phyloP scores from a whole-genome alignment of 225 moss, liverwort and hornwort species.

The Straminergon stramineum region DNA sequence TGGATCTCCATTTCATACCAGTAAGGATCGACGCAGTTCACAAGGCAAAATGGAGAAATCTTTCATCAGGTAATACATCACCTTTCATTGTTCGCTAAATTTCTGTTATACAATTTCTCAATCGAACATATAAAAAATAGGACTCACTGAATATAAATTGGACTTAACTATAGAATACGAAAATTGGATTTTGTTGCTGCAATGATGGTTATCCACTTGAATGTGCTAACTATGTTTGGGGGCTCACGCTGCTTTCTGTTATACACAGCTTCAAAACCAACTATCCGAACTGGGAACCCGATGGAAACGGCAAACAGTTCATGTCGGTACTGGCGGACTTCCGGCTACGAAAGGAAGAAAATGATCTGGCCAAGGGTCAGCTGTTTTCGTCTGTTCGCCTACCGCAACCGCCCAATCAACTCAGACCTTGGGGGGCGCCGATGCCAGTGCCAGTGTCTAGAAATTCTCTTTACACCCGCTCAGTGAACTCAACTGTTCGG shows the following conservation, averaged over 20 bases:
- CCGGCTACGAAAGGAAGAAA: constrained; percentile 58
- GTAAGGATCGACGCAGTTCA: constrained; percentile 89
- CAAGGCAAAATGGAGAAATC: constrained; percentile 99
- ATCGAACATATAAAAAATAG: neutral
- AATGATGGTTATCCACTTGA: neutral
- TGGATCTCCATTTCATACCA: constrained; percentile 95
- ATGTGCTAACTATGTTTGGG: neutral
- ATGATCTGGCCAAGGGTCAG: constrained; percentile 47
- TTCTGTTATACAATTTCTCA: neutral
- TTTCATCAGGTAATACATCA: constrained; percentile 66
- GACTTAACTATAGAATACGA: neutral
- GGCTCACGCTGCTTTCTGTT: neutral
- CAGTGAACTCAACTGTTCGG: constrained; percentile 35
- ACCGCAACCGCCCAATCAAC: constrained; percentile 29
- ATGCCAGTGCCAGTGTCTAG: constrained; percentile 37
- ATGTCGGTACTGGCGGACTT: constrained; percentile 78
- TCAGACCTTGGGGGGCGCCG: constrained; percentile 39
- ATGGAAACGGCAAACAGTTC: constrained; percentile 83
- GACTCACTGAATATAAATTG: neutral
- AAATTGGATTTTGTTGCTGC: neutral
- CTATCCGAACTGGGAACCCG: constrained; percentile 98
- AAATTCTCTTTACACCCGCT: constrained; percentile 46
- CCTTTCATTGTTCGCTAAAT: neutral
- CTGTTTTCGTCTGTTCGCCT: constrained; percentile 45
- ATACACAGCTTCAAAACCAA: constrained; percentile 76